phyloP scores from a whole-genome alignment of 495 filamentous ascomycete species.

The Viridothelium virens region DNA sequence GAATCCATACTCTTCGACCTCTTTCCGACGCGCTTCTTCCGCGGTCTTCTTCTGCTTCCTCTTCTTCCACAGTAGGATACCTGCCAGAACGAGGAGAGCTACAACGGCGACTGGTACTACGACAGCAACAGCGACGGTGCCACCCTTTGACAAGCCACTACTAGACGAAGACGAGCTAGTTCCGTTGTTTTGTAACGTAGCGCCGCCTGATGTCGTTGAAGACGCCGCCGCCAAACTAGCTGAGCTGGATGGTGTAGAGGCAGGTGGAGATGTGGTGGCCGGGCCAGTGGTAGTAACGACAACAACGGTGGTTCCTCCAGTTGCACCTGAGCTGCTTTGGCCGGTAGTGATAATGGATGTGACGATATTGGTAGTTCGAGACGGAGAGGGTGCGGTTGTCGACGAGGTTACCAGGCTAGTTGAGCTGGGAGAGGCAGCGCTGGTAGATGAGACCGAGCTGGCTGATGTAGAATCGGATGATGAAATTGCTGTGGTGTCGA shows the following conservation, averaged over 20 bases:
- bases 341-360: constrained; percentile 30
- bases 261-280: constrained; percentile 13
- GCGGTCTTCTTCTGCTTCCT: constrained; percentile 74
- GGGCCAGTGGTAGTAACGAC: constrained; percentile 13
- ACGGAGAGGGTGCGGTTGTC: constrained; percentile 22
- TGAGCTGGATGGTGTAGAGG: constrained; percentile 8
- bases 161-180: constrained; percentile 11
- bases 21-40: constrained; percentile 84
- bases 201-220: constrained; percentile 19
- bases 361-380: constrained; percentile 31
- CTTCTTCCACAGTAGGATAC: constrained; percentile 78
- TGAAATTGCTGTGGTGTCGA: not conserved
- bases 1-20: constrained; percentile 92
- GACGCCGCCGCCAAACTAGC: constrained; percentile 14
- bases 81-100: constrained; percentile 66
- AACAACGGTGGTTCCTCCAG: constrained; percentile 14
- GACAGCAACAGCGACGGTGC: constrained; percentile 83
- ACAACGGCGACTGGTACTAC: constrained; percentile 88
- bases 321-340: constrained; percentile 5
- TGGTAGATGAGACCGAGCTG: not conserved
- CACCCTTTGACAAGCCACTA: constrained; percentile 50
- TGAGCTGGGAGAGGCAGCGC: constrained; percentile 7
- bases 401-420: constrained; percentile 23
- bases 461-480: not conserved
- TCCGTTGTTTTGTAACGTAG: constrained; percentile 18